phyloP scores from a whole-genome alignment of 2,329 filamentous ascomycete species.

The Nigrograna mackinnonii region DNA sequence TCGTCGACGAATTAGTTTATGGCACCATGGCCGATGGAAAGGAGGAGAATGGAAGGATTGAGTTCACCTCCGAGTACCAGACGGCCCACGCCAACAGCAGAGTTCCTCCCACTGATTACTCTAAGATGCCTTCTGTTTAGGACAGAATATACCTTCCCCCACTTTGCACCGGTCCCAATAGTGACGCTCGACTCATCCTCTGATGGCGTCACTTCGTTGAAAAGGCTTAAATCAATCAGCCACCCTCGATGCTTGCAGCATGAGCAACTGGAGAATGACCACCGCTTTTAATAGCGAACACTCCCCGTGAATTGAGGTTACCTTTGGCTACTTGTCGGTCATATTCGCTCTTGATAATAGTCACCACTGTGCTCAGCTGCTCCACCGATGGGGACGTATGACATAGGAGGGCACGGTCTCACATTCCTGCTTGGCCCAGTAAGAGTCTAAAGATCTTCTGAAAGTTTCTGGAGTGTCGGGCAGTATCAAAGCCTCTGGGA shows the following conservation, averaged over 20 bases:
- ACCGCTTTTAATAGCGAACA: constrained; percentile 2
- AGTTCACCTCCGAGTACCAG: neutral
- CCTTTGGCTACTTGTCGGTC: neutral
- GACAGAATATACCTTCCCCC: neutral
- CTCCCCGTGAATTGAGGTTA: neutral
- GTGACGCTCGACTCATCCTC: constrained; percentile 8
- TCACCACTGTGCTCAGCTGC: neutral
- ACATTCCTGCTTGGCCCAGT: neutral
- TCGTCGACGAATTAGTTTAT: neutral
- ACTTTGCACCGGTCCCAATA: constrained; percentile 19
- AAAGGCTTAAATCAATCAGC: constrained; percentile 3
- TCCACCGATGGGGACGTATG: neutral
- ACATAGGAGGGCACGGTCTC: neutral
- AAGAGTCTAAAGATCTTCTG: neutral
- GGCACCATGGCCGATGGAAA: neutral
- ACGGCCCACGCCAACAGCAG: neutral
- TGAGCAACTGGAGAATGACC: constrained; percentile 1
- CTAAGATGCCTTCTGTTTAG: neutral
- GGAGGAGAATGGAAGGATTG: neutral
- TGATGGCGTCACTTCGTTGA: constrained; percentile 3
- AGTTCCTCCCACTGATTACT: neutral
- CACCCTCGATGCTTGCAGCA: constrained; percentile 5
- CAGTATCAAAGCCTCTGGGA: neutral
- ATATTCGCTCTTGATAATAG: neutral
- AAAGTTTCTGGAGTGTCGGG: neutral